Conservation (phyloP, 2,329 filamentous ascomycete species). For the Aspergillus sp. region DNA sequence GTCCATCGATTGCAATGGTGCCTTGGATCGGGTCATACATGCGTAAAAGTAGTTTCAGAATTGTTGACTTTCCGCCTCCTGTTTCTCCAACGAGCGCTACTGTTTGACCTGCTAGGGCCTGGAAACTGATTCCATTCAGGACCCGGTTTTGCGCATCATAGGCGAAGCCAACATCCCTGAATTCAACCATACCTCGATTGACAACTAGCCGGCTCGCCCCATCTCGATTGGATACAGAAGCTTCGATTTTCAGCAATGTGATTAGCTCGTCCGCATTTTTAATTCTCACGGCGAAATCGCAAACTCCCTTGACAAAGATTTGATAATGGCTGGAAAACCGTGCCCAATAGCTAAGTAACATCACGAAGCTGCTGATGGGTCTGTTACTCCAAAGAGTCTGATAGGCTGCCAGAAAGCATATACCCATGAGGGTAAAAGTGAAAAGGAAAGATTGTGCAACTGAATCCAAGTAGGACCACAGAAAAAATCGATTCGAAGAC, state of each 20-base stretch:
- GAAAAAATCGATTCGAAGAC: slow-evolving; percentile 30
- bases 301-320: slow-evolving; percentile 47
- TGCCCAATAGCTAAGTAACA: slow-evolving; percentile 62
- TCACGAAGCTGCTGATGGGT: slow-evolving; percentile 59
- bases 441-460: slow-evolving; percentile 45
- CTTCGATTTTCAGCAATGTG: slow-evolving; percentile 45
- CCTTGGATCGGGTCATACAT: slow-evolving; percentile 51
- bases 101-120: slow-evolving; percentile 45
- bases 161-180: slow-evolving; percentile 48
- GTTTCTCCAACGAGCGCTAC: slow-evolving; percentile 55
- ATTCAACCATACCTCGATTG: slow-evolving; percentile 42
- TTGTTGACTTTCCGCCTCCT: slow-evolving; percentile 55
- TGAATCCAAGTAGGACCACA: slow-evolving; percentile 27
- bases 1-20: slow-evolving; percentile 49
- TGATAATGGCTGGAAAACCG: slow-evolving; percentile 45
- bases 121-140: slow-evolving; percentile 46
- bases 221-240: slow-evolving; percentile 38
- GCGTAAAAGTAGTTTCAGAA: slow-evolving; percentile 51
- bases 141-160: slow-evolving; percentile 48
- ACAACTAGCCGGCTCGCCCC: slow-evolving; percentile 36
- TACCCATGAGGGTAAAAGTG: slow-evolving; percentile 45
- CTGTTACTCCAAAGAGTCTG: slow-evolving; percentile 47
- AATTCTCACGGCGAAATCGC: slow-evolving; percentile 48
- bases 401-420: slow-evolving; percentile 49
- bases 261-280: slow-evolving; percentile 58